Base-by-base conservation (phyloP, 805 yeast species). In the Sugiyamaella valdiviana region DNA sequence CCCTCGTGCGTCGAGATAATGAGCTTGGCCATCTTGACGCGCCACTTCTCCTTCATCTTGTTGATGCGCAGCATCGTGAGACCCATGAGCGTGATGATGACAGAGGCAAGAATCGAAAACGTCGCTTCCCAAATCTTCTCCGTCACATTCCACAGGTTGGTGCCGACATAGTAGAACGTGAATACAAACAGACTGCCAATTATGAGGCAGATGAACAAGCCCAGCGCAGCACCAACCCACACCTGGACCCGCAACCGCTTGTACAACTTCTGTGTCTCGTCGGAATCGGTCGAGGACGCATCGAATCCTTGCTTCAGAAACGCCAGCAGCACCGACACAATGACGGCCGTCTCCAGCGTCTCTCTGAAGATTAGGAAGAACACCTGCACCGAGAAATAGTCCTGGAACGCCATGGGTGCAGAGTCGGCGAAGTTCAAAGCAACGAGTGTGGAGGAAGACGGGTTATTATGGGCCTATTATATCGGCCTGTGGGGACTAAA, bases 311-410 rank as follows among this genome's bases (percentile, higher is more conserved):
- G 91, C 63, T 85, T 84, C 60, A 89, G 73, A 70, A 89, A 88
- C 36, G 96, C 91, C 51, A 89, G 73, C 54, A 89, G 71, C 41
- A 89, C 95, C 19, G 96, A 85, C 49, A 89, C 84, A 53, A 89
- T 83, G 52, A 89, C 76, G 46, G 86, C 84, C 12, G 96, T 95
- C 72, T 89, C 96, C 56, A 89, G 70, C 46, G 90, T 73, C 70
- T 89, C 96, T 73, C 96, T 82, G 66, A 89, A 83, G 48, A 86
- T 93, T 60, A 89, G 82, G 71, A 89, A 89, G 75, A 88, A 89
- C 53, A 88, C 85, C 63, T 80, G 82, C 39, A 79, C 82, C 62
- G 79, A 79, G 63, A 82, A 82, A 46, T 58, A 78, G 47, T 65
- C 63, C 32, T 57, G 56, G 42, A 55, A 55, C 32, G 54, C 42